Evolutionary conservation across 2,329 filamentous ascomycete genomes (phyloP).

Genomic region (Triangularia verruculosa): DNA sequence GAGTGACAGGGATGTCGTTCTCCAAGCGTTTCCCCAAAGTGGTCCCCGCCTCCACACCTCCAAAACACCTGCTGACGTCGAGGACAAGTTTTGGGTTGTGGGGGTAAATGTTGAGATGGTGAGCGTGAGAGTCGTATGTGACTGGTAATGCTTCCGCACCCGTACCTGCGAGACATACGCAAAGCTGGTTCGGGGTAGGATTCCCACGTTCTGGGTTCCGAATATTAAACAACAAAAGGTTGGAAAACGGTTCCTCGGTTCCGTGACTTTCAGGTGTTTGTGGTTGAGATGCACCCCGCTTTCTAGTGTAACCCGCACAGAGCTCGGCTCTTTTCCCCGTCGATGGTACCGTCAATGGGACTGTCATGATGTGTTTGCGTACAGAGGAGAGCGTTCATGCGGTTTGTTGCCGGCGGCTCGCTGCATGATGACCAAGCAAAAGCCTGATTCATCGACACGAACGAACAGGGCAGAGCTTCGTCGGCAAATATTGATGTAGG

Average conservation of each 20-base stretch:
- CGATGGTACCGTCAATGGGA: constrained; percentile 3
- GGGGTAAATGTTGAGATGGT: background rate
- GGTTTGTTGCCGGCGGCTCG: background rate
- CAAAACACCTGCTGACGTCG: background rate
- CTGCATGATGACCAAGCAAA: background rate
- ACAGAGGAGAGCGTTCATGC: background rate
- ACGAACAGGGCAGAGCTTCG: background rate
- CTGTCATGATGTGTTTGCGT: background rate
- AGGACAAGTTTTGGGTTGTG: background rate
- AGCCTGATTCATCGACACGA: background rate
- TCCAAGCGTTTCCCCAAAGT: constrained; percentile 1
- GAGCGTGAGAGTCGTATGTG: background rate
- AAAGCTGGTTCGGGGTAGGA: background rate
- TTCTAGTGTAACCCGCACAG: constrained; percentile 22
- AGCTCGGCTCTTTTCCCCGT: constrained; percentile 12
- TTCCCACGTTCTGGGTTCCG: background rate
- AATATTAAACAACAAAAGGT: constrained; percentile 4
- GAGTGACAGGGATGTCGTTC: background rate
- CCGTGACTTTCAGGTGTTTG: constrained; percentile 6
- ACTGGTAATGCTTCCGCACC: background rate
- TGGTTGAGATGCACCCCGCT: constrained; percentile 21
- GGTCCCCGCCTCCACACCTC: background rate
- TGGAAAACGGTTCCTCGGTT: constrained; percentile 18
- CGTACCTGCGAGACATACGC: background rate
- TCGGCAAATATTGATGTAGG: background rate